Base-by-base conservation (phyloP, 768 basidiomycete species). In the Tricholomella constricta region DNA sequence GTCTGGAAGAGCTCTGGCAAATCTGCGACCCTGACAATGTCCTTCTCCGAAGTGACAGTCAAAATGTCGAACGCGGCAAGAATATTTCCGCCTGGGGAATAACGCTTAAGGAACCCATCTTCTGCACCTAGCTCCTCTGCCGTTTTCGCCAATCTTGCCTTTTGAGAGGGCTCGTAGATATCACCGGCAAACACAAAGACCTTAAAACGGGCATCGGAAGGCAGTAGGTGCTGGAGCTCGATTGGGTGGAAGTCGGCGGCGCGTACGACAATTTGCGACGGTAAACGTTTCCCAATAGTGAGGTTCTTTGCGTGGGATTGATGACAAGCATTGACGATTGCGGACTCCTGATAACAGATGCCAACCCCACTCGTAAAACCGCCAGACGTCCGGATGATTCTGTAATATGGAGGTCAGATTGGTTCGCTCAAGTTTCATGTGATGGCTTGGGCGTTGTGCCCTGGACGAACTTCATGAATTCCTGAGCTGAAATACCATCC, bases 311-410 rank as follows among this genome's bases (percentile, higher is more conserved):
- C 79, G 34, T 64, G 54, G 5, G 63, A 26, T 54, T 83, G 77
- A 43, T 73, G 58, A 15, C 55, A 64, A 0, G 67, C 46, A 43
- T 72, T 60, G 10, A 78, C 74, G 46, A 85, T 76, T 0, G 64
- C n/a, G 4, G 81, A 83, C 19, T 73, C 67, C 1, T 60, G 63
- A 58, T 85, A 87, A 41, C 75, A 77, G 29, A 84, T 77, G 12
- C 81, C 78, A 35, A 81, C 77, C 10, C 81, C 82, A 54, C 77
- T 78, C 2, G 79, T 78, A 61, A 85, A 82, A 0, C 73, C 75
- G 44, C 84, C 78, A 55, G 78, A 82, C 1, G 73, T 77, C 55
- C 78, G 75, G 65, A 81, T 82, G 6, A 72, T 75, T 44, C 80
- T 82, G 54, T 4, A 45, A 20, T 11, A 22, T 6, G n/a, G 20